Evolutionary conservation across 1,284 basidiomycete species (phyloP).

Genomic region (Prillingera fragicola): DNA sequence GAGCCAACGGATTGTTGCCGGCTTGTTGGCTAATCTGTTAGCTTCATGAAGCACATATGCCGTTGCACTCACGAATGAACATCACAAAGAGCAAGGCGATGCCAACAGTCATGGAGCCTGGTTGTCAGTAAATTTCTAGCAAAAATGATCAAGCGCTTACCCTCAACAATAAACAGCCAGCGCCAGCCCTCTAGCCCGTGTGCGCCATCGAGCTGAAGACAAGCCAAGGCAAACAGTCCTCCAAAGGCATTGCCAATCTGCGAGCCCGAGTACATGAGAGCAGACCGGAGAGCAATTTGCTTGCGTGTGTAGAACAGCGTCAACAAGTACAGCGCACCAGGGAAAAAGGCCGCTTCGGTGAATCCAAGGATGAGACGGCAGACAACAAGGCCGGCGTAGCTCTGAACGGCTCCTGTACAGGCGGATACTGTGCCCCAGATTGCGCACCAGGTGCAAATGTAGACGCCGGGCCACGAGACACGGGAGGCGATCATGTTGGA

Average conservation of each 20-base stretch:
- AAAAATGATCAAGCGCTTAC: no score
- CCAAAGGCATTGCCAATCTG: constrained; percentile 11
- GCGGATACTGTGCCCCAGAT: constrained; percentile 37
- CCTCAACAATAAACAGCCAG: constrained; percentile 37
- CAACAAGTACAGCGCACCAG: constrained; percentile 16
- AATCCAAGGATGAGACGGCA: constrained; percentile 30
- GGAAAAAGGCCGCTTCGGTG: constrained; percentile 21
- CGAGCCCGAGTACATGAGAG: constrained; percentile 6
- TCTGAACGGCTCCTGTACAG: constrained; percentile 29
- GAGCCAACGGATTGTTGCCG: constrained; percentile 32
- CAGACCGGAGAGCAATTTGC: constrained; percentile 9
- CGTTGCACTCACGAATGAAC: no score
- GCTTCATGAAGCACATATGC: no score
- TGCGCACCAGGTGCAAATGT: constrained; percentile 17
- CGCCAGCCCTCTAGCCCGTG: constrained; percentile 39
- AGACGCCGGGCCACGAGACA: background rate
- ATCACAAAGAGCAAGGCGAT: constrained; percentile 21
- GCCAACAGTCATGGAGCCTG: constrained; percentile 29
- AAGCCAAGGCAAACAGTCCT: constrained; percentile 4
- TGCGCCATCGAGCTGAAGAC: constrained; percentile 24
- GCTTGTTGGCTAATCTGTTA: no score
- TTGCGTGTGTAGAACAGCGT: constrained; percentile 9
- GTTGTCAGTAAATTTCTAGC: no score
- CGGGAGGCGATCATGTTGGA: constrained; percentile 30
- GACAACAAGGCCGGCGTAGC: constrained; percentile 27